Evolutionary conservation across 2,329 filamentous ascomycete genomes (phyloP).

Genomic region (Exophiala sideris): DNA sequence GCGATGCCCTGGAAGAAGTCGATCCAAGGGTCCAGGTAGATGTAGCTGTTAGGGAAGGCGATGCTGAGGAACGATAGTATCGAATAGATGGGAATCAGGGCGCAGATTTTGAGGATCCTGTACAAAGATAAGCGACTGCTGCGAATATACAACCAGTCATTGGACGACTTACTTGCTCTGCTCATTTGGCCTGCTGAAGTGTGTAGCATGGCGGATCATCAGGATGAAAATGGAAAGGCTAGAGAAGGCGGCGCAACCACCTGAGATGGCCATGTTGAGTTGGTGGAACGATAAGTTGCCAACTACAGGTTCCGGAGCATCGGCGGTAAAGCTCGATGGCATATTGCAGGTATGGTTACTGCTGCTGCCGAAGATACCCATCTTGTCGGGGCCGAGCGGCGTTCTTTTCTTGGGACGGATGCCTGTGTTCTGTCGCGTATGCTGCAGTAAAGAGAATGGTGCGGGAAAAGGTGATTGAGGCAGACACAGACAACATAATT

Average conservation of each 20-base stretch:
- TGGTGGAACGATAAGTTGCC: conserved; percentile 31
- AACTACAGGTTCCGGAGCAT: conserved; percentile 10
- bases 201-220: conserved; percentile 38
- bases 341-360: conserved; percentile 1
- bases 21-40: conserved; percentile 42
- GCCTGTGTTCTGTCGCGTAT: background rate
- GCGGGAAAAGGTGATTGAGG: no score
- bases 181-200: conserved; percentile 41
- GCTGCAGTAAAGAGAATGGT: background rate
- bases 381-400: background rate
- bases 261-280: conserved; percentile 40
- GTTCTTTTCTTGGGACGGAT: background rate
- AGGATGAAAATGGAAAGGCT: conserved; percentile 32
- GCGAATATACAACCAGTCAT: conserved; percentile 19
- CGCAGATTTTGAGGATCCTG: conserved; percentile 42
- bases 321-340: conserved; percentile 2
- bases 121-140: conserved; percentile 18
- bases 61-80: conserved; percentile 41
- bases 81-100: conserved; percentile 42
- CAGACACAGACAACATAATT: no score
- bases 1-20: conserved; percentile 42
- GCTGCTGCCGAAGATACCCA: conserved; percentile 1
- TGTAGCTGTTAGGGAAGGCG: conserved; percentile 36
- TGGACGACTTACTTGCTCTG: conserved; percentile 36
- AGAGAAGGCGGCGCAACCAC: conserved; percentile 34